phyloP scores from a whole-genome alignment of 192 early-diverging fungal genomes.

The Coemansia sp. region DNA sequence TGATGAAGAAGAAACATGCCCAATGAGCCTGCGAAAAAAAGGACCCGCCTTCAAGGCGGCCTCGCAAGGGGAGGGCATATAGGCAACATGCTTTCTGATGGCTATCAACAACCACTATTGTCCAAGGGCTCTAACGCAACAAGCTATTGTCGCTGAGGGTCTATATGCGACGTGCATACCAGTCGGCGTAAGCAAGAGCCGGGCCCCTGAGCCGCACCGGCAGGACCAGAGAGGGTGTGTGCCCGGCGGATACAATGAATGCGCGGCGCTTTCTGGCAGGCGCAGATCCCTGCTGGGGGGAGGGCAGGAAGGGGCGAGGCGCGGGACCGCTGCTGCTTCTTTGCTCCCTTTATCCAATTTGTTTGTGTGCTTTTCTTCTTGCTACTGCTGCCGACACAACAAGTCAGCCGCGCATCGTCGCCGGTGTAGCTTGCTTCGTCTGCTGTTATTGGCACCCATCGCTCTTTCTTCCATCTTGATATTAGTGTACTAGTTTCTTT shows the following conservation, averaged over 20 bases:
- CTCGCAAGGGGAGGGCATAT: neutral
- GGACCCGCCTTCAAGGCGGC: neutral
- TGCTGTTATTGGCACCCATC: neutral
- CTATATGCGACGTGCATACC: neutral
- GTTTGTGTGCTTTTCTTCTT: neutral
- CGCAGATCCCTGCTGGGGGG: constrained; percentile 10
- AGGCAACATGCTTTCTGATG: neutral
- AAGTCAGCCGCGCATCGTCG: constrained; percentile 8
- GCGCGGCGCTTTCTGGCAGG: constrained; percentile 8
- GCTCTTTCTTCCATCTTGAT: constrained; percentile 5
- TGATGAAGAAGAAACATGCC: constrained; percentile 12
- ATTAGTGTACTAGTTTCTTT: constrained; percentile 11
- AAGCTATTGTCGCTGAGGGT: neutral
- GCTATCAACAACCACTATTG: neutral
- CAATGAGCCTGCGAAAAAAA: neutral
- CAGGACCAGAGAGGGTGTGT: neutral
- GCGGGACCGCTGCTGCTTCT: constrained; percentile 12
- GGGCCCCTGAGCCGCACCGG: neutral
- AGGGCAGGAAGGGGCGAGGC: neutral
- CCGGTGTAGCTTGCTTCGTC: constrained; percentile 5
- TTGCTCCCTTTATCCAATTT: neutral
- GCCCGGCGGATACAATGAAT: neutral
- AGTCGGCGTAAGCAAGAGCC: neutral
- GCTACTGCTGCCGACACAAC: constrained; percentile 11
- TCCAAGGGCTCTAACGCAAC: too few species aligned